Percentiles rank a stretch among this genome's conserved stretches.
Conservation (phyloP, 2,329 filamentous ascomycete species). For the Septoria petroselini region DNA sequence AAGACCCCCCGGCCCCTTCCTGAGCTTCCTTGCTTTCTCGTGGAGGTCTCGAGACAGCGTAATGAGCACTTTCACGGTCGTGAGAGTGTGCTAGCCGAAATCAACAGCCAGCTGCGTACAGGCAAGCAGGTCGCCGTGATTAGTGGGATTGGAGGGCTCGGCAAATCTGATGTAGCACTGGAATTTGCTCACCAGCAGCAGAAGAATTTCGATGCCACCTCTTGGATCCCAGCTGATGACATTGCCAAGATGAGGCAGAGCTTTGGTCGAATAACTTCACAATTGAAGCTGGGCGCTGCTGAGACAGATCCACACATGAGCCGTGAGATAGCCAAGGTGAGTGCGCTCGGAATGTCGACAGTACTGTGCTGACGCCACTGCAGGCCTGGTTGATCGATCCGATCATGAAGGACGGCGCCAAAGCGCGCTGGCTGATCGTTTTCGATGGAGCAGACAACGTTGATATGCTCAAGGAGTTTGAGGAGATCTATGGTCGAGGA, state of each 20-base stretch:
- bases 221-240: conserved; percentile 14
- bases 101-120: neutral
- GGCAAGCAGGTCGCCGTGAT: conserved; percentile 1
- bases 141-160: conserved; percentile 10
- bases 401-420: neutral
- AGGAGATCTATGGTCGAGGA: neutral
- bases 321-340: conserved; percentile 4
- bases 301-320: conserved; percentile 3
- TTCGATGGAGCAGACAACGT: conserved; percentile 7
- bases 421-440: conserved; percentile 11
- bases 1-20: neutral
- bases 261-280: conserved; percentile 7
- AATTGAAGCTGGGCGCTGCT: neutral
- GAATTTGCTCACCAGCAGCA: conserved; percentile 1
- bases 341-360: neutral
- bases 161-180: conserved; percentile 10
- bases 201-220: conserved; percentile 8
- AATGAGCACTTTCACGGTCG: conserved; percentile 8
- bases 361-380: neutral
- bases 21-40: neutral
- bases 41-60: conserved; percentile 5
- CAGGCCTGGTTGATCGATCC: conserved; percentile 3
- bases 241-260: conserved; percentile 6
- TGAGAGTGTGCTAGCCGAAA: neutral
- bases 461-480: conserved; percentile 1